Percentiles rank a stretch among this genome's conserved stretches.
Conservation (phyloP, 2,329 filamentous ascomycete species). For the Torrubiella hemipterigena region DNA sequence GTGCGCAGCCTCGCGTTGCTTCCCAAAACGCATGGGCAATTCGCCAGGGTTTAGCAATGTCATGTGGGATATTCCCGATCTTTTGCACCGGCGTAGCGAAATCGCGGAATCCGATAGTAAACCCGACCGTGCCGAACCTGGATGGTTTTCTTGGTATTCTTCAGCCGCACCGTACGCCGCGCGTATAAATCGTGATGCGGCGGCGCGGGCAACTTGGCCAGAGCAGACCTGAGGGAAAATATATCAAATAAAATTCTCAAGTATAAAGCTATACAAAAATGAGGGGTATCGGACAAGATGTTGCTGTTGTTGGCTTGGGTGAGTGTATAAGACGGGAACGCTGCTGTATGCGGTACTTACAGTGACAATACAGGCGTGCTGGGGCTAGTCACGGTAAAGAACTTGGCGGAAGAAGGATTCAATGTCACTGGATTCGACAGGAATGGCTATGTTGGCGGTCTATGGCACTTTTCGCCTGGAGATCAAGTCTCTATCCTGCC, state of each 20-base stretch:
- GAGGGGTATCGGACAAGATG: not conserved
- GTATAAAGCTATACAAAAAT: not conserved
- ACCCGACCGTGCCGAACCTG: not conserved
- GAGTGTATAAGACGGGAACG: too few relatives aligned
- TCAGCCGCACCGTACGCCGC: not conserved
- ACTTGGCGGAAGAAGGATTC: slow-evolving; percentile 30
- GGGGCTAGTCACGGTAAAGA: slow-evolving; percentile 28
- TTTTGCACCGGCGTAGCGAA: too few relatives aligned
- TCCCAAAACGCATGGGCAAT: too few relatives aligned
- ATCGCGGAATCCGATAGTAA: not conserved
- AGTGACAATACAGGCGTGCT: slow-evolving; percentile 21
- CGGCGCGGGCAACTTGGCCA: not conserved
- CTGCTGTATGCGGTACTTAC: too few relatives aligned
- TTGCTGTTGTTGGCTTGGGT: not conserved
- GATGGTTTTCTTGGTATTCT: too few relatives aligned
- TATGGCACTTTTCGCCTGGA: slow-evolving; percentile 29
- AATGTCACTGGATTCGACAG: slow-evolving; percentile 29
- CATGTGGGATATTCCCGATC: too few relatives aligned
- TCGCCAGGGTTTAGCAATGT: too few relatives aligned
- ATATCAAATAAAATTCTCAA: not conserved
- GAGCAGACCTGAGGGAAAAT: not conserved
- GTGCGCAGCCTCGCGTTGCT: too few relatives aligned
- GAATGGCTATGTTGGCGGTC: slow-evolving; percentile 25
- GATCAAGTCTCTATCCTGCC: slow-evolving; percentile 23
- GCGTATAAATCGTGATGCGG: not conserved